These are phyloP conservation scores for Diddensiella transvaalensis DNA, from an alignment of 805 yeast species.

Conservation along the genomic window DNA sequence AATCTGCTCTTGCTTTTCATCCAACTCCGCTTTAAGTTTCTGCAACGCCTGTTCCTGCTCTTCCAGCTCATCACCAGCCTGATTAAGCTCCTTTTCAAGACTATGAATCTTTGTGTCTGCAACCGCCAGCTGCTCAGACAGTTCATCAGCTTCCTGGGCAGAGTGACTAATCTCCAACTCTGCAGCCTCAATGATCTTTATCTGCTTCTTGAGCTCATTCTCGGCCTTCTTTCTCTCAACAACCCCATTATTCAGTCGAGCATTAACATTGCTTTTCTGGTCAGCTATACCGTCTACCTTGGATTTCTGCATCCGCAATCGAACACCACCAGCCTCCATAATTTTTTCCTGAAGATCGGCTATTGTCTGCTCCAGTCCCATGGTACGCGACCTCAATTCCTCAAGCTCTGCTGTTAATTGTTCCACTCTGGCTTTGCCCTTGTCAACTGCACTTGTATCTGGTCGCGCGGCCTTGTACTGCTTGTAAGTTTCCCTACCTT, in stretches of 20 bases:
- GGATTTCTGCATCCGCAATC: conserved; percentile 71
- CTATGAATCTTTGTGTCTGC: conserved; percentile 19
- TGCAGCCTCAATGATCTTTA: conserved; percentile 45
- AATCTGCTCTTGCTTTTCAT: conserved; percentile 41
- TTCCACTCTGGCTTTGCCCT: conserved; percentile 34
- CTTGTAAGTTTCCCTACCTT: conserved; percentile 36
- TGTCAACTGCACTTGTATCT: conserved; percentile 34
- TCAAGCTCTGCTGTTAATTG: conserved; percentile 41
- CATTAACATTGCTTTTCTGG: conserved; percentile 55
- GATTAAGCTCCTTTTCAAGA: conserved; percentile 18
- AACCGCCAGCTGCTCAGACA: conserved; percentile 35
- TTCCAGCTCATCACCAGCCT: conserved; percentile 22
- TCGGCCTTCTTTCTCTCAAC: conserved; percentile 56
- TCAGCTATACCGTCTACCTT: conserved; percentile 74
- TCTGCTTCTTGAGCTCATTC: conserved; percentile 57
- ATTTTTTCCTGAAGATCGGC: conserved; percentile 66
- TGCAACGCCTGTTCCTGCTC: conserved; percentile 31
- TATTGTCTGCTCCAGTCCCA: conserved; percentile 54
- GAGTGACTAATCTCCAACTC: conserved; percentile 47
- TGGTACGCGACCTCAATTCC: conserved; percentile 50
- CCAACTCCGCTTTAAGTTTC: conserved; percentile 38
- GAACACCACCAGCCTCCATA: conserved; percentile 88
- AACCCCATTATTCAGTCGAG: conserved; percentile 55
- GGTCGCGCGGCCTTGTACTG: conserved; percentile 24
- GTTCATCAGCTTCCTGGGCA: conserved; percentile 34